Percentiles rank a stretch among this genome's conserved stretches.
Evolutionary conservation across 1,284 basidiomycete genomes (phyloP).

Genomic region (Ustilago sp.): DNA sequence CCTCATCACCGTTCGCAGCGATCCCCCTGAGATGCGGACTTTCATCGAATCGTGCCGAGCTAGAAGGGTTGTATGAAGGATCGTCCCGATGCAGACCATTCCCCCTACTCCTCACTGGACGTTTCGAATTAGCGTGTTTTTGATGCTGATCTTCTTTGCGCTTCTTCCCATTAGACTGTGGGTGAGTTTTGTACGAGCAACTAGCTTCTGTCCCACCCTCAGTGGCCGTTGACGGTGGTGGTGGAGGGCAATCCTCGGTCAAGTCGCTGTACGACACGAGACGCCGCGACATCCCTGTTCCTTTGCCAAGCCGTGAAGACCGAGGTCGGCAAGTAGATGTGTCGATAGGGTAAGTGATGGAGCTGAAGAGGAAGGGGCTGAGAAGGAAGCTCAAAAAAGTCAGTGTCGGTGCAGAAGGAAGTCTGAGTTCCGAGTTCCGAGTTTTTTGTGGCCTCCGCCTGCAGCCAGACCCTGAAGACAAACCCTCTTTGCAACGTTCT

Average conservation of each 20-base stretch:
- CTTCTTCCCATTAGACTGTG: no score
- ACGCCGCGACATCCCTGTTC: conserved; percentile 21
- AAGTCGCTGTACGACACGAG: conserved; percentile 39
- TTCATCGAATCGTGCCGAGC: background rate
- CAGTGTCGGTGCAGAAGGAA: background rate
- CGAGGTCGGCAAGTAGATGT: no score
- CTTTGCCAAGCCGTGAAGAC: background rate
- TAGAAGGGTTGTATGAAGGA: conserved; percentile 8
- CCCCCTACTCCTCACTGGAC: background rate
- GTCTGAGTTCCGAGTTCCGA: background rate
- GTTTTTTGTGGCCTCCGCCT: background rate
- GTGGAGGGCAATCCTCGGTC: background rate
- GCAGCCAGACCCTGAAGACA: background rate
- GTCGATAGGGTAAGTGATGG: background rate
- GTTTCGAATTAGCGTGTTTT: background rate
- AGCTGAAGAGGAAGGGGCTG: background rate
- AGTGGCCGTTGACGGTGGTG: no score
- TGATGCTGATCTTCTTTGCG: background rate
- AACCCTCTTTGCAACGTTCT: background rate
- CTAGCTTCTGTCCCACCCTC: no score
- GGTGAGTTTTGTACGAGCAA: no score
- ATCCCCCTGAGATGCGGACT: background rate
- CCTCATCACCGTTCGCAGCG: background rate
- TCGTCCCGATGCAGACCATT: conserved; percentile 30
- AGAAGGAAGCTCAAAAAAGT: background rate